These are phyloP conservation scores for Fusarium ambrosium DNA, from an alignment of 2,329 filamentous ascomycete species.

Conservation along the genomic window DNA sequence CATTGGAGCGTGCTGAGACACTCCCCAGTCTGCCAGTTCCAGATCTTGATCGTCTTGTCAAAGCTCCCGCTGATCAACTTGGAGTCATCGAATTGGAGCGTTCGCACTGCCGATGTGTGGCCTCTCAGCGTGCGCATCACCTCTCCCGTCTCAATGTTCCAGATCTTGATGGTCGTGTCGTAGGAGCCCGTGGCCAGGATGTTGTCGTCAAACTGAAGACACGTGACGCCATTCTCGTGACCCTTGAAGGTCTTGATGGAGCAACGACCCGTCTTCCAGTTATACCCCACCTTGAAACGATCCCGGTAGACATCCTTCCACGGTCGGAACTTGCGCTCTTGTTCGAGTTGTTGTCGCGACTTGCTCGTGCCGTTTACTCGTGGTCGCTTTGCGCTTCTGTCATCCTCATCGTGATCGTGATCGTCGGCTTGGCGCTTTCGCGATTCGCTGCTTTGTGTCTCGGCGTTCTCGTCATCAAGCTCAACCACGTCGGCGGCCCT, in stretches of 20 bases:
- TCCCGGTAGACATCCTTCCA: slow-evolving; percentile 99
- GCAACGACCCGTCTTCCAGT: slow-evolving; percentile 97
- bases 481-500: slow-evolving; percentile 42
- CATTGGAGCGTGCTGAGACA: slow-evolving; percentile 85
- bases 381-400: slow-evolving; percentile 51
- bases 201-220: slow-evolving; percentile 80
- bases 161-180: slow-evolving; percentile 94
- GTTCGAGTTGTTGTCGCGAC: slow-evolving; percentile 53
- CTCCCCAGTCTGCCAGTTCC: slow-evolving; percentile 95
- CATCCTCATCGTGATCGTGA: slow-evolving; percentile 46
- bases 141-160: slow-evolving; percentile 91
- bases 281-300: slow-evolving; percentile 93
- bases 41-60: slow-evolving; percentile 89
- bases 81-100: slow-evolving; percentile 91
- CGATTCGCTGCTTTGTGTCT: slow-evolving; percentile 42
- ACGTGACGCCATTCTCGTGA: slow-evolving; percentile 79
- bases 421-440: slow-evolving; percentile 52
- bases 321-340: slow-evolving; percentile 69
- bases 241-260: slow-evolving; percentile 87
- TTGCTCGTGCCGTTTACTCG: slow-evolving; percentile 45
- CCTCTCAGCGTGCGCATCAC: slow-evolving; percentile 87
- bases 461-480: slow-evolving; percentile 45
- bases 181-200: slow-evolving; percentile 95
- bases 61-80: slow-evolving; percentile 93
- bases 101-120: slow-evolving; percentile 86